Percentiles rank a stretch among this genome's conserved stretches.
phyloP scores from a whole-genome alignment of 192 early-diverging fungal species.

The Dissophora globulifera region DNA sequence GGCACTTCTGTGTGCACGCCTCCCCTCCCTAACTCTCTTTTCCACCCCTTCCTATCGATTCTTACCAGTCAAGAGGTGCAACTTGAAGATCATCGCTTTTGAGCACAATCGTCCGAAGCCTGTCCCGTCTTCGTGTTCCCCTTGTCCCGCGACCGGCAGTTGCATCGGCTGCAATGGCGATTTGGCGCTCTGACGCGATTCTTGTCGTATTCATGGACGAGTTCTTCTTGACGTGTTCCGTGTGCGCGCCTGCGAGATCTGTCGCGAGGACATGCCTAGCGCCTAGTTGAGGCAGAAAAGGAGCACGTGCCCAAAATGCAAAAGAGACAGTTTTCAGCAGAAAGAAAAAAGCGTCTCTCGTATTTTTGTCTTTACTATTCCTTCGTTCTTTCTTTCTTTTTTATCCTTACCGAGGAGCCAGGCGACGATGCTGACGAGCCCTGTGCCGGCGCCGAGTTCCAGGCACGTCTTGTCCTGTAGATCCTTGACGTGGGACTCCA shows the following conservation, averaged over 20 bases:
- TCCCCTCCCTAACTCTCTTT: too few relatives aligned
- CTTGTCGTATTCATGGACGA: constrained; percentile 2
- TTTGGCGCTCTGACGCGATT: constrained; percentile 9
- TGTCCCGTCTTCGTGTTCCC: not conserved
- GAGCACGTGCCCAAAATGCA: too few relatives aligned
- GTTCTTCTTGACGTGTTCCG: constrained; percentile 37
- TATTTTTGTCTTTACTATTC: too few relatives aligned
- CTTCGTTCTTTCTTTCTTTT: not conserved
- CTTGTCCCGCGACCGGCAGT: not conserved
- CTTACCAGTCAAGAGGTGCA: constrained; percentile 45
- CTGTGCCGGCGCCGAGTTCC: constrained; percentile 48
- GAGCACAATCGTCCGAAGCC: constrained; percentile 5
- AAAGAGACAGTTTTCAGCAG: not conserved
- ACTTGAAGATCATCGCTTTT: constrained; percentile 18
- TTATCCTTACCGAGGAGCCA: constrained; percentile 39
- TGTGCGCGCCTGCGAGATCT: constrained; percentile 38
- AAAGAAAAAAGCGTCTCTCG: not conserved
- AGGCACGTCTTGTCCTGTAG: constrained; percentile 41
- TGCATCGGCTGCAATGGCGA: constrained; percentile 4
- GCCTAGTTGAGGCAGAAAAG: constrained; percentile 18
- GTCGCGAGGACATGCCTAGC: constrained; percentile 32
- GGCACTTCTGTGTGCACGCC: too few relatives aligned
- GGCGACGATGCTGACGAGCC: constrained; percentile 48
- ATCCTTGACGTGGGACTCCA: constrained; percentile 26
- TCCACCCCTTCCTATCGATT: too few relatives aligned